Base-by-base conservation (phyloP, 1,284 basidiomycete genomes). In the Pascua sp. region DNA sequence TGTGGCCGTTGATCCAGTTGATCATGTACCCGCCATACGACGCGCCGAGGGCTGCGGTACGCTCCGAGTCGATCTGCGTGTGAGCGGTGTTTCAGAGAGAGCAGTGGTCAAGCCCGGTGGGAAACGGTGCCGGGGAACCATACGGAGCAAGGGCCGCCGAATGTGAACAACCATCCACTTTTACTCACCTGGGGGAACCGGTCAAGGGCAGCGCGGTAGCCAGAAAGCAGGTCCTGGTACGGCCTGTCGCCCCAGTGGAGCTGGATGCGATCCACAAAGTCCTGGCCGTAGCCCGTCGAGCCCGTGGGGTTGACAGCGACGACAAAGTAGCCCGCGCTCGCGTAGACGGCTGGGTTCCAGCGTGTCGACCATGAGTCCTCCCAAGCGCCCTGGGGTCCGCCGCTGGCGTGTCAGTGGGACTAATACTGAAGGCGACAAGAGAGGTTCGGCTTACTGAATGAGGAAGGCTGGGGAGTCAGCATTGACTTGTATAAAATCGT, bases 1-100 rank as follows among this genome's bases (percentile, higher is more conserved):
- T 91, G 75, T 95, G 90, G 0, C 91, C 90, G 76, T 93, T 89
- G 60, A 95, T 92, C 90, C 90, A 96, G 75, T 92, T 95, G 47
- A 73, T 62, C 73, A 77, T 77, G 66, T 75, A 78, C 8, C 79
- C 79, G 40, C 79, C 79, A 55, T 78, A 80, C 8, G 66, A 70
- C 0, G 74, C 79, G 11, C 79, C 79, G 1, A 77, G 66, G 40
- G 87, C 90, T 4, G 88, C 90, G 5, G 89, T 86, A 7, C 90
- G 82, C 54, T 89, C 84, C 1, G 83, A 65, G 74, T 96, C 89
- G 62, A 95, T 87, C 86, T 90, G 67, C 1, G 10, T 32, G 44
- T 45, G 11, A 41, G 38, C 16, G 60, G 36, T 47, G 59, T 13
- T 8, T 24, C 47, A 32, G 24, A 7, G 24, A 32, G 24, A 32